These are phyloP conservation scores for Blastobotrys attinorum DNA, from an alignment of 805 yeast genomes.

Conservation along the genomic window DNA sequence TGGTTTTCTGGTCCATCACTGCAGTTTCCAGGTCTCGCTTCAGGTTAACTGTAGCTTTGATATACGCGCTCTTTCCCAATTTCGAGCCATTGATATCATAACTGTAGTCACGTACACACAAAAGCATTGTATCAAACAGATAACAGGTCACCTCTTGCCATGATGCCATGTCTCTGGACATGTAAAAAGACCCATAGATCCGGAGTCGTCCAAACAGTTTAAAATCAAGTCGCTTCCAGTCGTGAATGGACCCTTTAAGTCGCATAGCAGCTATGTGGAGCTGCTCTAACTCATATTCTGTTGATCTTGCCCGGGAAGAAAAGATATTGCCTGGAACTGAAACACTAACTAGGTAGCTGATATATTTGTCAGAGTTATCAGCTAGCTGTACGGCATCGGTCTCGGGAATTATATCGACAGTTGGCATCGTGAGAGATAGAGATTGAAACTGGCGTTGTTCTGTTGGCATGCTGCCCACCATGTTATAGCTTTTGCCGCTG, in stretches of 20 bases:
- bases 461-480: too few relatives aligned
- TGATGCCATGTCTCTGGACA: constrained; percentile 10
- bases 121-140: constrained; percentile 12
- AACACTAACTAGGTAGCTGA: not conserved
- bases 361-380: not conserved
- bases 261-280: not conserved
- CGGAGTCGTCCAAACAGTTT: constrained; percentile 12
- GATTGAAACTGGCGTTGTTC: too few relatives aligned
- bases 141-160: constrained; percentile 15
- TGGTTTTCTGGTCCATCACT: constrained; percentile 2
- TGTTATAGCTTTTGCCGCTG: not conserved
- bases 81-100: not conserved
- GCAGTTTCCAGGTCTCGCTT: constrained; percentile 9
- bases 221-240: constrained; percentile 7
- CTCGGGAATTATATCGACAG: not conserved
- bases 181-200: constrained; percentile 6
- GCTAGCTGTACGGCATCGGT: not conserved
- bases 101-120: constrained; percentile 6
- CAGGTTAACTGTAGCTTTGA: constrained; percentile 12
- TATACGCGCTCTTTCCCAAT: not conserved
- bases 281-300: not conserved
- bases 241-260: constrained; percentile 1
- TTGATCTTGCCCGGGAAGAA: not conserved
- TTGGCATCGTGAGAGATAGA: too few relatives aligned
- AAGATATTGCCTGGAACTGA: not conserved